Base-by-base conservation (phyloP, 2,329 filamentous ascomycete genomes). In the Trichoderma pleuroti region DNA sequence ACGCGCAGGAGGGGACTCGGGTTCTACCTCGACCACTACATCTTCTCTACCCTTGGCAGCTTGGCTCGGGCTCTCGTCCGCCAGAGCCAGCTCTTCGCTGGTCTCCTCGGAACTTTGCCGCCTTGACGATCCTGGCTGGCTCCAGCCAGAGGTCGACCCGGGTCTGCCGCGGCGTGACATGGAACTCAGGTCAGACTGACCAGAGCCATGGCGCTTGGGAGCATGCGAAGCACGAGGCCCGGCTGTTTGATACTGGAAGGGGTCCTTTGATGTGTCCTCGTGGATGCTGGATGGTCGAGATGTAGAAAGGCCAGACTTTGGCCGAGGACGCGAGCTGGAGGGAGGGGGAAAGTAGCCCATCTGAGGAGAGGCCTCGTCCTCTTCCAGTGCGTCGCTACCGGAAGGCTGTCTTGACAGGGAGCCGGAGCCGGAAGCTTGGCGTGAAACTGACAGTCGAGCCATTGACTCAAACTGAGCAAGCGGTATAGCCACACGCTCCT, bases 261-360 rank as follows among this genome's bases (percentile, higher is more conserved):
- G 86, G 71, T 88, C 84, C 16, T 80, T 70, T 18, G 59, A 24
- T 39, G 28, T 14, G 75, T 54, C 79, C 79, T 24, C 79, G 72
- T 79, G 79, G 42, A 78, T 78, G 4, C 79, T 80, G 5, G 76
- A 73, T 21, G 80, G 78, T 42, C 80, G 78, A 70, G 84, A 84
- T 6, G 81, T 80, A 26, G 80, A 76, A 36, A 83, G 82, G 8
- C 81, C 80, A 2, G 84, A 83, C 16, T 81, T 81, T 49, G 80
- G 81, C 34, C 84, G 83, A 34, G 80, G 76, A 8, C 81, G 81
- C 32, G 81, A 76, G 49, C 80, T 76, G 11, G 79, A 79, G 21
- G 86, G 84, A 8, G 85, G 84, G 18, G 85, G 79, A 67, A 87
- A 87, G 71, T 85, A 83, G 36, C 86, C 86, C 78, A 86, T 83